These are phyloP conservation scores for Cynara cardunculus DNA, from an alignment of 129 eudicot species.

Conservation along the genomic window DNA sequence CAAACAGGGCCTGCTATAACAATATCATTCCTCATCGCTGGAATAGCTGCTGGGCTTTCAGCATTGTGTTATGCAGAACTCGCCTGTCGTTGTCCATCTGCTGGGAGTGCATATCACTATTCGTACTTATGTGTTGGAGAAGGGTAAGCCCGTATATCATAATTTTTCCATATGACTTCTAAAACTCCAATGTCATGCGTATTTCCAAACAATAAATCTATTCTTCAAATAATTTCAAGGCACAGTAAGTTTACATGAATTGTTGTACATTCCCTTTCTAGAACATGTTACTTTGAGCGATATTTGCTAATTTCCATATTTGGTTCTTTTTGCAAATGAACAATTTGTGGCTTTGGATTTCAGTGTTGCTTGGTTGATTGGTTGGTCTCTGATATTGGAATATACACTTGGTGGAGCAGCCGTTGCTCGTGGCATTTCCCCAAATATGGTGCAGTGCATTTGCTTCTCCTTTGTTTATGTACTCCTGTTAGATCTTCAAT, in stretches of 20 bases:
- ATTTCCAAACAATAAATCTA: background rate
- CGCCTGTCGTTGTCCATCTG: slow-evolving; percentile 99
- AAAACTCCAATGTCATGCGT: background rate
- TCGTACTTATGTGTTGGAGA: slow-evolving; percentile 94
- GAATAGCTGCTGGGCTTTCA: slow-evolving; percentile 98
- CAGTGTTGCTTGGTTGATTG: slow-evolving; percentile 97
- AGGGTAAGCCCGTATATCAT: slow-evolving; percentile 47
- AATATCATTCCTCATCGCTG: slow-evolving; percentile 90
- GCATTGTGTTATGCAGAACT: slow-evolving; percentile 99
- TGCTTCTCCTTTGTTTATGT: slow-evolving; percentile 1
- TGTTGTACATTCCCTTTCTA: background rate
- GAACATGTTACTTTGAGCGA: background rate
- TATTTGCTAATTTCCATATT: background rate
- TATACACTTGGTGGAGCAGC: slow-evolving; percentile 98
- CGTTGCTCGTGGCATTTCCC: slow-evolving; percentile 98
- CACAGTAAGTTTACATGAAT: background rate
- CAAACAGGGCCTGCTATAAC: slow-evolving; percentile 96
- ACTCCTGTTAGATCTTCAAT: background rate
- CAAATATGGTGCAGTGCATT: slow-evolving; percentile 71
- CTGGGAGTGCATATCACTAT: slow-evolving; percentile 99
- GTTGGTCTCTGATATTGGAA: slow-evolving; percentile 95
- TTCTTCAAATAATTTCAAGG: background rate
- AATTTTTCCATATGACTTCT: background rate
- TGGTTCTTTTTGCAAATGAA: slow-evolving; percentile 4
- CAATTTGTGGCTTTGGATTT: background rate